phyloP scores from a whole-genome alignment of 202 grass and related monocot genomes.

The Schoenoplectus triqueter region DNA sequence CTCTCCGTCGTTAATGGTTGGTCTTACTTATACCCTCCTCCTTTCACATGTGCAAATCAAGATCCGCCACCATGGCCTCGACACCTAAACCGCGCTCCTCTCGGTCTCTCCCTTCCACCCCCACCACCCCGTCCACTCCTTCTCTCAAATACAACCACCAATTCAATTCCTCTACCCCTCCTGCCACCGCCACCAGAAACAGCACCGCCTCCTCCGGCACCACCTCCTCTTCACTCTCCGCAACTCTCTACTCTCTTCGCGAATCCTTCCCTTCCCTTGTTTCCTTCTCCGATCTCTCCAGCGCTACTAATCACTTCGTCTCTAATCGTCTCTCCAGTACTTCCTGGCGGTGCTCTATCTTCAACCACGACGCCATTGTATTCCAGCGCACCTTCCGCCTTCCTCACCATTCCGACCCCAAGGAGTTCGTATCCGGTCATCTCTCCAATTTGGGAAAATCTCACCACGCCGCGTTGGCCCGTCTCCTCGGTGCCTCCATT shows the following conservation, averaged over 20 bases:
- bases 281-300: conserved; percentile 60
- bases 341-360: conserved; percentile 65
- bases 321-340: conserved; percentile 42
- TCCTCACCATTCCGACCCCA: conserved; percentile 45
- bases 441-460: conserved; percentile 64
- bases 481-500: conserved; percentile 73
- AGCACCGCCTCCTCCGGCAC: conserved; percentile 28
- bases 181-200: not conserved
- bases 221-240: conserved; percentile 42
- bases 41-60: conserved; percentile 54
- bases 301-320: conserved; percentile 74
- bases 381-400: conserved; percentile 60
- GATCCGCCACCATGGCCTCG: conserved; percentile 42
- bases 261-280: conserved; percentile 55
- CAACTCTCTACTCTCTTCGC: conserved; percentile 60
- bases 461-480: conserved; percentile 75
- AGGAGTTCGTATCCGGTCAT: conserved; percentile 46
- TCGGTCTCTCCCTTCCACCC: conserved; percentile 26
- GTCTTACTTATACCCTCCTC: not conserved
- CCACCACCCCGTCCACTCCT: conserved; percentile 37
- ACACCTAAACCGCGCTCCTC: conserved; percentile 22
- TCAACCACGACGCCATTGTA: conserved; percentile 57
- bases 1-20: too few relatives aligned
- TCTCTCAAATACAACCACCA: not conserved
- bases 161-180: conserved; percentile 2